These are phyloP conservation scores for Globisporangium sylvaticum DNA, from an alignment of 352 stramenopile species.

Conservation along the genomic window DNA sequence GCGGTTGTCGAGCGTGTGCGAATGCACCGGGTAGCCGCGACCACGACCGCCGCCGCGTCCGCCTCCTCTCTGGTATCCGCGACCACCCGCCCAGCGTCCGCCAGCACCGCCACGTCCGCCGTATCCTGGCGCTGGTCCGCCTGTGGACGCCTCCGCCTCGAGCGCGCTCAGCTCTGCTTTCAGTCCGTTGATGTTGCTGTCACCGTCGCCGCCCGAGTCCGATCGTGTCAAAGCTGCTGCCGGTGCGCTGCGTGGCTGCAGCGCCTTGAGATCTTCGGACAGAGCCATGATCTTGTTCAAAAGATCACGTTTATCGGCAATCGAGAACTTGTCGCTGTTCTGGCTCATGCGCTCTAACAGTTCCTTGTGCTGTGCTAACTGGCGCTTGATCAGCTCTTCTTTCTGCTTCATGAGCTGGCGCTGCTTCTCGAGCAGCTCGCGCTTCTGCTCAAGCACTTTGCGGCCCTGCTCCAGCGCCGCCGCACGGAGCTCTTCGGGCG, in stretches of 20 bases:
- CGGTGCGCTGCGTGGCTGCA: constrained; percentile 28
- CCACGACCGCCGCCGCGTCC: constrained; percentile 38
- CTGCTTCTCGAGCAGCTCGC: constrained; percentile 84
- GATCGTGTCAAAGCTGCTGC: constrained; percentile 4
- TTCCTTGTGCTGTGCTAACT: constrained; percentile 79
- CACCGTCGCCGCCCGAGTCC: constrained; percentile 9
- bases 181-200: constrained; percentile 42
- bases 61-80: constrained; percentile 42
- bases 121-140: constrained; percentile 2
- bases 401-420: constrained; percentile 81
- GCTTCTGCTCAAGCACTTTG: constrained; percentile 82
- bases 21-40: constrained; percentile 30
- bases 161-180: constrained; percentile 68
- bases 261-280: constrained; percentile 60
- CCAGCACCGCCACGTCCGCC: constrained; percentile 27
- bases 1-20: constrained; percentile 79
- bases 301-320: constrained; percentile 69
- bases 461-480: constrained; percentile 76
- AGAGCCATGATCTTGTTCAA: constrained; percentile 82
- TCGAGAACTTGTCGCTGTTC: constrained; percentile 66
- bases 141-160: constrained; percentile 46
- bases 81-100: constrained; percentile 34
- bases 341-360: constrained; percentile 77
- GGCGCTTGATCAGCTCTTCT: constrained; percentile 74
- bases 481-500: constrained; percentile 61